Conservation (phyloP, 2,329 filamentous ascomycete species). For the Aureobasidium sp. region DNA sequence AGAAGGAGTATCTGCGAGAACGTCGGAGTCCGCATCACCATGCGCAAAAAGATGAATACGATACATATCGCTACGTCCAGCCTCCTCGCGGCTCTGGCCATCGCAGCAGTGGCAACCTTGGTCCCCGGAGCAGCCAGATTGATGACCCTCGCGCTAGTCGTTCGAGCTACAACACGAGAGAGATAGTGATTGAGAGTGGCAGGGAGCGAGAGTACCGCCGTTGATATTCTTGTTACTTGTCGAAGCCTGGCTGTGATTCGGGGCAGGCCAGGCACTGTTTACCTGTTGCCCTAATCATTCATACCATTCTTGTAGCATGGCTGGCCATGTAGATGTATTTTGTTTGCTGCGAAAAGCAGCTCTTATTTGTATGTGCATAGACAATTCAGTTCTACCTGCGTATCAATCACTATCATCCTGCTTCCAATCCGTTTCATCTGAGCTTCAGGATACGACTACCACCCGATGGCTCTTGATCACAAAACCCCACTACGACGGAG, state of each 20-base stretch:
- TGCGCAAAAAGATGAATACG: constrained; percentile 31
- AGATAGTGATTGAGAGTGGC: constrained; percentile 17
- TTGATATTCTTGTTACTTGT: background rate
- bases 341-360: too few relatives aligned
- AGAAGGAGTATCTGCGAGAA: constrained; percentile 38
- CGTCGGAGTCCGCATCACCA: constrained; percentile 21
- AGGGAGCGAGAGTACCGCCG: constrained; percentile 15
- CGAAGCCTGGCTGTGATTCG: background rate
- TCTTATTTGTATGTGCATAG: too few relatives aligned
- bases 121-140: constrained; percentile 18
- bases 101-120: constrained; percentile 18
- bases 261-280: background rate
- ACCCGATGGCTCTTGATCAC: too few relatives aligned
- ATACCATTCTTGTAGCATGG: background rate
- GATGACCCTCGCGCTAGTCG: constrained; percentile 21
- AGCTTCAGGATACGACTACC: too few relatives aligned
- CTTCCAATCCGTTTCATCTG: too few relatives aligned
- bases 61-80: constrained; percentile 42
- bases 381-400: too few relatives aligned
- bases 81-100: constrained; percentile 22
- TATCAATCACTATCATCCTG: too few relatives aligned
- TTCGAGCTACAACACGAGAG: constrained; percentile 19
- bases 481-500: too few relatives aligned
- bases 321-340: too few relatives aligned
- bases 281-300: background rate